These are phyloP conservation scores for Lactarius vividus DNA, from an alignment of 768 basidiomycete species.

Conservation along the genomic window DNA sequence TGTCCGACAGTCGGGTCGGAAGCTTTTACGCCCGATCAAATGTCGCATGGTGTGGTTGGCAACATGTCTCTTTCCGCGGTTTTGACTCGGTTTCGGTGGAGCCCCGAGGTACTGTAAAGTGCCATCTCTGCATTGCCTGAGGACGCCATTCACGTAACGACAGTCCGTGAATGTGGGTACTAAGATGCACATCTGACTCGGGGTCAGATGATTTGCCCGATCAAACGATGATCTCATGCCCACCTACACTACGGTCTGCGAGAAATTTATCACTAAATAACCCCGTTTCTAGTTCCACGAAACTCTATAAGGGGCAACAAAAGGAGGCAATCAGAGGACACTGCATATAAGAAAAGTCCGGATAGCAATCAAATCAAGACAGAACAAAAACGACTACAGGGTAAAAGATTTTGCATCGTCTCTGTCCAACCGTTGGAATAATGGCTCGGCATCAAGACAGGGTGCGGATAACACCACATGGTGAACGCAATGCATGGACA, in stretches of 20 bases:
- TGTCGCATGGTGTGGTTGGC: constrained; percentile 43
- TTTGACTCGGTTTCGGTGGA: no score
- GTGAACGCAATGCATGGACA: constrained; percentile 20
- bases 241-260: background rate
- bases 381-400: background rate
- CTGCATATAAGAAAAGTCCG: background rate
- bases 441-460: constrained; percentile 13
- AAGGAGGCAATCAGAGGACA: background rate
- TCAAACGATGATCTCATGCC: background rate
- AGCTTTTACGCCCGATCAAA: constrained; percentile 60
- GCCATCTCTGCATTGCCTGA: background rate
- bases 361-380: constrained; percentile 10
- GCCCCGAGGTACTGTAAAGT: no score
- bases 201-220: background rate
- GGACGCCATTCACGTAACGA: background rate
- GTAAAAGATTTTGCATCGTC: background rate
- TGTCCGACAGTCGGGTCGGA: constrained; percentile 61
- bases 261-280: background rate
- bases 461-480: background rate
- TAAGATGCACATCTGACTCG: background rate
- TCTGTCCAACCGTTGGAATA: constrained; percentile 3
- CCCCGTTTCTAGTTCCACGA: background rate
- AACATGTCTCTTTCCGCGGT: no score
- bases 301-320: constrained; percentile 7
- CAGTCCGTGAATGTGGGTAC: no score